phyloP scores from a whole-genome alignment of 164 flowering plant species.

The Vitis rupestris region DNA sequence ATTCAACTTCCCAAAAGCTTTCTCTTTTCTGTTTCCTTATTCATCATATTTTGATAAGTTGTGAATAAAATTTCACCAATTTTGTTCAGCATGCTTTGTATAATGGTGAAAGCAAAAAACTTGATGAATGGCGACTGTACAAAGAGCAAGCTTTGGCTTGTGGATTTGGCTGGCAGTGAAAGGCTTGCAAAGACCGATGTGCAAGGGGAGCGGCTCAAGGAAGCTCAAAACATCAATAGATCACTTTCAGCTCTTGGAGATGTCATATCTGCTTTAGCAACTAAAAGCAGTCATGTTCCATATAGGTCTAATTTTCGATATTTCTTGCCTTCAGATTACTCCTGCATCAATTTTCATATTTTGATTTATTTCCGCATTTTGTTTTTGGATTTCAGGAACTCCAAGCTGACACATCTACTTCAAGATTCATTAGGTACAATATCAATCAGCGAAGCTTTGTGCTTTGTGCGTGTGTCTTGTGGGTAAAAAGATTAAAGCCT shows the following conservation, averaged over 20 bases:
- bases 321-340: slow-evolving; percentile 1
- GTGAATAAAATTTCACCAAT: neutral
- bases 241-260: slow-evolving; percentile 95
- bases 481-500: neutral
- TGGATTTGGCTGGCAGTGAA: slow-evolving; percentile 93
- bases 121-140: slow-evolving; percentile 78
- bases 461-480: neutral
- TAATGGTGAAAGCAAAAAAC: slow-evolving; percentile 71
- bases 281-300: slow-evolving; percentile 83
- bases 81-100: slow-evolving; percentile 68
- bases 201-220: slow-evolving; percentile 87
- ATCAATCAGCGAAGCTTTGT: no score
- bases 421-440: slow-evolving; percentile 82
- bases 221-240: slow-evolving; percentile 85
- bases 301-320: slow-evolving; percentile 44
- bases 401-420: slow-evolving; percentile 86
- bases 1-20: slow-evolving; percentile 2
- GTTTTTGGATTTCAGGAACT: slow-evolving; percentile 53
- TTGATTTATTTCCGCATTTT: neutral
- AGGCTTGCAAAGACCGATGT: slow-evolving; percentile 84
- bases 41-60: neutral
- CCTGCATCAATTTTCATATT: neutral
- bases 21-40: neutral
- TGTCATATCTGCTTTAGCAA: slow-evolving; percentile 82
- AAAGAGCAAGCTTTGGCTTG: slow-evolving; percentile 94